phyloP scores from a whole-genome alignment of 805 yeast species.

The Metschnikowia santaceciliae region DNA sequence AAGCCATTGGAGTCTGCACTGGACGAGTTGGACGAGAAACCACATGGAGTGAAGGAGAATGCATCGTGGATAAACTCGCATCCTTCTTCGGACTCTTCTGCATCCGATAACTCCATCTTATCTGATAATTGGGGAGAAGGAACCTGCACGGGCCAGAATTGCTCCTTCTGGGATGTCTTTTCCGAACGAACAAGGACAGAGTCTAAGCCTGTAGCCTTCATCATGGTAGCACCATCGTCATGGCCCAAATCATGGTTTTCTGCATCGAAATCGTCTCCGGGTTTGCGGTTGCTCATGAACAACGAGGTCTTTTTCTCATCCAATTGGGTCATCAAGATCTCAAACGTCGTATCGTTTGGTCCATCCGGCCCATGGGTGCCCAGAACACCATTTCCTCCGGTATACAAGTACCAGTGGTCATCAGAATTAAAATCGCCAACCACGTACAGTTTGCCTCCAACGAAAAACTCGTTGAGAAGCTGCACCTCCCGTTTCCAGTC shows the following conservation, averaged over 20 bases:
- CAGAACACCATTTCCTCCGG: constrained; percentile 44
- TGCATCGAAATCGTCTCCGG: constrained; percentile 36
- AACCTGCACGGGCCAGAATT: constrained; percentile 16
- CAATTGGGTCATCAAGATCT: constrained; percentile 86
- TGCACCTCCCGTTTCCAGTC: constrained; percentile 81
- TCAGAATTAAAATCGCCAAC: constrained; percentile 72
- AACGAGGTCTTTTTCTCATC: constrained; percentile 51
- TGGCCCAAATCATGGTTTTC: constrained; percentile 76
- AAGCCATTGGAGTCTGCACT: constrained; percentile 44
- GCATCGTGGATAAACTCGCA: constrained; percentile 66
- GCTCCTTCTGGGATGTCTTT: background rate
- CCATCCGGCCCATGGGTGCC: constrained; percentile 33
- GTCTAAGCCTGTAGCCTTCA: constrained; percentile 60
- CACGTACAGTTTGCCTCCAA: constrained; percentile 58
- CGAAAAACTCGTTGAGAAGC: constrained; percentile 63
- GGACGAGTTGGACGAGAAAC: constrained; percentile 85
- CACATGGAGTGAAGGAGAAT: constrained; percentile 90
- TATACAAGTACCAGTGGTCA: constrained; percentile 89
- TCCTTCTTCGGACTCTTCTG: constrained; percentile 3
- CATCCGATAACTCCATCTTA: constrained; percentile 23
- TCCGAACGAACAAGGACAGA: constrained; percentile 38
- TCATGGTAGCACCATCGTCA: constrained; percentile 64
- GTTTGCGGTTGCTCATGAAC: constrained; percentile 54
- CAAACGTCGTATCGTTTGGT: constrained; percentile 62
- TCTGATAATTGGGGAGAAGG: constrained; percentile 36